Conservation (phyloP, 768 basidiomycete genomes). For the Termitomyces sp. region DNA sequence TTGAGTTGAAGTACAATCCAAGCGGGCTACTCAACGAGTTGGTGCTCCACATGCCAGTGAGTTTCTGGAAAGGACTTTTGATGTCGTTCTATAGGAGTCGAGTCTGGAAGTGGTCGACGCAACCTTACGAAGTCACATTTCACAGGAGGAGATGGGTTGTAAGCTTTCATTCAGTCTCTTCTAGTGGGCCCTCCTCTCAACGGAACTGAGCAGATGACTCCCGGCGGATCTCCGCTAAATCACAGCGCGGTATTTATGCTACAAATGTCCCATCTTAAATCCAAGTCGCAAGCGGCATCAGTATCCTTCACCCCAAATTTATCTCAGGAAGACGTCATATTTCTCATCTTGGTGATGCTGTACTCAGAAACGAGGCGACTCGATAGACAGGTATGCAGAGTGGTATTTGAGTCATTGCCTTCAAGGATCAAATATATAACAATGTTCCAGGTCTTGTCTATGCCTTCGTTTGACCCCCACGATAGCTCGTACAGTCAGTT, state of each 20-base stretch:
- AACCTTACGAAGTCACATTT: neutral
- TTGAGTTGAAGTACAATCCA: neutral
- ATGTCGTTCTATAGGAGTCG: neutral
- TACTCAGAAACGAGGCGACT: constrained; percentile 1
- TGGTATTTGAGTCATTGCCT: neutral
- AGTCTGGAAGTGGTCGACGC: neutral
- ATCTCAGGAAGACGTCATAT: neutral
- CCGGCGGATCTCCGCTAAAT: neutral
- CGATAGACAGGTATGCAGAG: neutral
- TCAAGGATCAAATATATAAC: neutral
- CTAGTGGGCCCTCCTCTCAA: neutral
- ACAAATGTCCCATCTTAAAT: neutral
- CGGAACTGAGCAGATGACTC: neutral
- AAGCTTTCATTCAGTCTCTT: neutral
- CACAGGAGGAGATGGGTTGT: neutral
- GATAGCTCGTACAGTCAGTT: neutral
- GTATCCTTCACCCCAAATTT: neutral
- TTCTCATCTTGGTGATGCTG: neutral
- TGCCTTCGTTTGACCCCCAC: neutral
- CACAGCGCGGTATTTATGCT: neutral
- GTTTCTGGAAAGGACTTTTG: neutral
- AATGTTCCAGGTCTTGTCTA: neutral
- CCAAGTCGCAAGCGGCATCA: neutral
- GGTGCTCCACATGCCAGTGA: neutral
- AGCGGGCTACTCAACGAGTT: neutral